Evolutionary conservation across 768 basidiomycete genomes (phyloP), one percentile per base, ranked within the genome.

Genomic region (Melanogaster broomeanus): DNA sequence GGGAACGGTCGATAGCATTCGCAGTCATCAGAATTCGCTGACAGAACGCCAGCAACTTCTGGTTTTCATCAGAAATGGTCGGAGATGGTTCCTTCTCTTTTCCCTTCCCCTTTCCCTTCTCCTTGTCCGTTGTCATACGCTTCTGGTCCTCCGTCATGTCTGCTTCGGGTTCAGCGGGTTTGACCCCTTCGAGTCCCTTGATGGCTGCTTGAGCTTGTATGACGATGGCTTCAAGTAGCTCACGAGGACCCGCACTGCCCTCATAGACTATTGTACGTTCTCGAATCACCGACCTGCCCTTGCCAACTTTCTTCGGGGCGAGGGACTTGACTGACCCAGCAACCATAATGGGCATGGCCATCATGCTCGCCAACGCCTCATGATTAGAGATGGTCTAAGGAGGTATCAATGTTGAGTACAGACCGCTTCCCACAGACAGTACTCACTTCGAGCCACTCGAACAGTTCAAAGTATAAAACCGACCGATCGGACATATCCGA

Each of bases 341-440:
- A n/a, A 85, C 84, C 93, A 94, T 94, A 64, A 91, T 92, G 6
- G 93, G 93, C 92, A 95, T 96, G 2, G 91, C 93, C 84, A 96
- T 91, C 88, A 95, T 94, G 54, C 89, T 91, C 15, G 92, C 92
- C 35, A 97, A 72, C 6, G 92, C 88, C 75, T 96, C 95, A 56
- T 97, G 94, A 58, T 86, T 87, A 6, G 93, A 95, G 41, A 98
- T 88, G 1, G 90, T 93, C 94, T 97, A 49, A 16, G 34, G 48
- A 8, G 21, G 40, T 13, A 67, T 43, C 8, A 21, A 44, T 30
- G 18, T 48, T 27, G 51, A 49, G 42, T 16, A 34, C 16, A 35
- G 31, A 37, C 16, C 35, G 10, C 22, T 28, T n/a, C n/a, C 33
- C 16, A 47, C 9, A 7, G 49, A 41, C 5, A 12, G 1, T 22